phyloP scores from a whole-genome alignment of 1,284 basidiomycete genomes.

The Bondarzewia mesenterica region DNA sequence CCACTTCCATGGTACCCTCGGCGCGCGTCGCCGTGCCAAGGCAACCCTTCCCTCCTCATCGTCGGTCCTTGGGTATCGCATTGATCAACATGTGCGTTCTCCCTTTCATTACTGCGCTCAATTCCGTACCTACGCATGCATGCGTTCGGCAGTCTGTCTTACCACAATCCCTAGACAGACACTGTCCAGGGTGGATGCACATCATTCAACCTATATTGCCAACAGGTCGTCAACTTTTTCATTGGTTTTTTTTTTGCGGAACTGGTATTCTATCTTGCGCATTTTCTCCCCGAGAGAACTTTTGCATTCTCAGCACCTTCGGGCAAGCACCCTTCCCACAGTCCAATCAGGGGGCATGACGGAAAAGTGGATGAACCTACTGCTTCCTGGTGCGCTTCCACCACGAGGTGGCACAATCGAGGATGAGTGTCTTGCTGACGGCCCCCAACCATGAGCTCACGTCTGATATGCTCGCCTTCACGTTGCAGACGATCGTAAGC shows the following conservation, averaged over 20 bases:
- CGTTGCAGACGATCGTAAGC: slow-evolving; percentile 77
- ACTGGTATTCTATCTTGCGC: slow-evolving; percentile 82
- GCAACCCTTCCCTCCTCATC: slow-evolving; percentile 91
- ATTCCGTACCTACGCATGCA: not conserved
- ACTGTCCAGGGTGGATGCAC: slow-evolving; percentile 70
- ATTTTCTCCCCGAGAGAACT: slow-evolving; percentile 79
- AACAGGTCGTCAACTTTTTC: slow-evolving; percentile 80
- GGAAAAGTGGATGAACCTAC: slow-evolving; percentile 25
- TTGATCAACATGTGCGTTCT: slow-evolving; percentile 88
- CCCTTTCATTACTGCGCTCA: slow-evolving; percentile 3
- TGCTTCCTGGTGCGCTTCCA: slow-evolving; percentile 51
- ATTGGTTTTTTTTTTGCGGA: slow-evolving; percentile 88
- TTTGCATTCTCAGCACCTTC: slow-evolving; percentile 79
- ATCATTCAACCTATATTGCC: slow-evolving; percentile 81
- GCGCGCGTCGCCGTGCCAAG: no score
- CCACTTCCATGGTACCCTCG: no score
- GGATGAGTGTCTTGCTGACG: slow-evolving; percentile 43
- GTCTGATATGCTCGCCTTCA: slow-evolving; percentile 65
- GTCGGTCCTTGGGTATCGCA: slow-evolving; percentile 98
- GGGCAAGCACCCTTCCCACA: slow-evolving; percentile 21
- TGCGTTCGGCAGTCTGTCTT: slow-evolving; percentile 71
- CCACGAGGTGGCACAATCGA: slow-evolving; percentile 69
- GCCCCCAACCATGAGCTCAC: slow-evolving; percentile 37
- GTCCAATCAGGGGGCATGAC: no score
- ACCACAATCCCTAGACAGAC: slow-evolving; percentile 97